Percentiles rank a stretch among this genome's conserved stretches.
Conservation (phyloP, 2,329 filamentous ascomycete species). For the Chrysosporium queenslandicum region DNA sequence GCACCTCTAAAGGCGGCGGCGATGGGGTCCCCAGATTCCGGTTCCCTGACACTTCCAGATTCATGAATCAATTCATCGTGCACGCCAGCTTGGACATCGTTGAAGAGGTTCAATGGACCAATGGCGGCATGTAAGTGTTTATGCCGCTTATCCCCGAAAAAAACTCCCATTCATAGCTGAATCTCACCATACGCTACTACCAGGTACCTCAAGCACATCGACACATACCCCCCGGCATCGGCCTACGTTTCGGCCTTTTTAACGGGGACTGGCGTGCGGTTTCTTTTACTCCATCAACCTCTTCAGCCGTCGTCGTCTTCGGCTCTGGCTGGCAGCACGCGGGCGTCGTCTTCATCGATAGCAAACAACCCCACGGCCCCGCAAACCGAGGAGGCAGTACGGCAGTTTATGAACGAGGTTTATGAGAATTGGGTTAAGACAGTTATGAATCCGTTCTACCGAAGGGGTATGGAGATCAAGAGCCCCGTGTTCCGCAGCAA, state of each 20-base stretch:
- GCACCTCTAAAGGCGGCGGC: conserved; percentile 88
- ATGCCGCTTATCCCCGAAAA: no score
- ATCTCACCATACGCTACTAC: not conserved
- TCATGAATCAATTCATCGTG: conserved; percentile 95
- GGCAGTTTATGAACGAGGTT: conserved; percentile 88
- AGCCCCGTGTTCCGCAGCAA: conserved; percentile 77
- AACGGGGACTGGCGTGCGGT: conserved; percentile 83
- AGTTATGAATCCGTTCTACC: conserved; percentile 94
- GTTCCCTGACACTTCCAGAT: conserved; percentile 76
- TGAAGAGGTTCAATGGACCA: conserved; percentile 92
- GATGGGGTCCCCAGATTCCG: conserved; percentile 85
- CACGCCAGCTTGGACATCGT: conserved; percentile 90
- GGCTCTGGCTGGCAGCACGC: conserved; percentile 29
- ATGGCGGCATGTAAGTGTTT: conserved; percentile 78
- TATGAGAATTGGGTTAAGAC: conserved; percentile 97
- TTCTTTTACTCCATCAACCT: conserved; percentile 86
- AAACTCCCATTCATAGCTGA: no score
- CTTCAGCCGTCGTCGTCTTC: conserved; percentile 39
- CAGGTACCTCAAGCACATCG: conserved; percentile 92
- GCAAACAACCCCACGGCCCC: conserved; percentile 76
- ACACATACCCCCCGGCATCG: conserved; percentile 75
- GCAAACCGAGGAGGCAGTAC: conserved; percentile 89
- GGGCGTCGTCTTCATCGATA: conserved; percentile 54
- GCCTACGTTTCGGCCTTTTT: conserved; percentile 93
- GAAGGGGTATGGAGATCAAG: conserved; percentile 69